Evolutionary conservation across 169 alveolate species (phyloP), one percentile per base, ranked within the genome.

Genomic region (Plasmodium billcollinsi): DNA sequence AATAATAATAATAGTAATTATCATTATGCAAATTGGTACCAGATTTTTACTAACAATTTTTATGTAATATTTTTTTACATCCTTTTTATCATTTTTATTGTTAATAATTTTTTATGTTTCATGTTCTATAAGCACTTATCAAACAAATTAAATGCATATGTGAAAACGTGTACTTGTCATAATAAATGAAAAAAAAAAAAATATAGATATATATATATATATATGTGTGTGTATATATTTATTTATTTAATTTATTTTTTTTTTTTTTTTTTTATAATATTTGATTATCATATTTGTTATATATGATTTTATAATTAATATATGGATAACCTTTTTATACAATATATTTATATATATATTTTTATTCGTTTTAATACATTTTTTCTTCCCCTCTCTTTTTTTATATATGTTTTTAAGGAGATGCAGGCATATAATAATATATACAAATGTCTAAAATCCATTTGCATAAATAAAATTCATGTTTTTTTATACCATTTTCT

Each of bases 61-160:
- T 70, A 70, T 49, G 50, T 21, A 9, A 9, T 70, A n/a, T 21
- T 70, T 21, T 18, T 70, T 39, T 70, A 12, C 20, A 43, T 70
- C 21, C 50, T 70, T 70, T 70, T 70, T 47, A 11, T 70, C 24
- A 18, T 70, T 47, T 49, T 70, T 70, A 45, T 70, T 18, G 26
- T 70, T 47, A 70, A 70, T 70, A 70, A 70, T 70, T 45, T 70
- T 45, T 70, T 70, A 20, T 70, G 78, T 70, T 70, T 45, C 24
- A 70, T 70, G 15, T 70, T 70, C 18, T 70, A 70, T 18, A 70
- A 70, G 24, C 59, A 70, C 20, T 49, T 70, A 21, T 70, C 78
- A 18, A 70, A 70, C 50, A 70, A 70, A 70, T 70, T 70, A 21
- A 70, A 70, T 47, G 63, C 63, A 14, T 70, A 47, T 8, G 11